A percentile compares a stretch with the other conserved stretches of the same genome.
Conservation (phyloP, 208 protist genomes). For the Acanthamoeba culbertsoni region DNA sequence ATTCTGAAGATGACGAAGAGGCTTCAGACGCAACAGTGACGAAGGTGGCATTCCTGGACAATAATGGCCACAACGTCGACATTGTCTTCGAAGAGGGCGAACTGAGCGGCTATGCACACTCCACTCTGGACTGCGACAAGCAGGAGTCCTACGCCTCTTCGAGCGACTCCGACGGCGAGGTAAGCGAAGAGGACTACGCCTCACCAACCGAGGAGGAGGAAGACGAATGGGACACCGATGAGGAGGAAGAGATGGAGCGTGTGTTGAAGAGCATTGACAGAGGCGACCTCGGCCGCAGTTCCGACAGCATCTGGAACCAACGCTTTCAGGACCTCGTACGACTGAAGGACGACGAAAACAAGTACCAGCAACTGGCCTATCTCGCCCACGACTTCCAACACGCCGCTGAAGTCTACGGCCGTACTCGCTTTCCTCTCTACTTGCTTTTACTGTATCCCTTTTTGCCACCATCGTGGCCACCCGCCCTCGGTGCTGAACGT, state of each 20-base stretch:
- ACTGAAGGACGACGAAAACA: not conserved
- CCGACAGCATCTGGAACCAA: not conserved
- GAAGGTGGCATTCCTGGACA: not conserved
- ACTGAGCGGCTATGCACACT: not conserved
- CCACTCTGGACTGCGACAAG: not conserved
- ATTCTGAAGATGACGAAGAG: not conserved
- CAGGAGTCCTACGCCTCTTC: not conserved
- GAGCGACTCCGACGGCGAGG: not conserved
- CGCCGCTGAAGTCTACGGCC: conserved; percentile 67
- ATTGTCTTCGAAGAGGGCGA: not conserved
- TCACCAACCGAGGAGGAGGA: not conserved
- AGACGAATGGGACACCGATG: not conserved
- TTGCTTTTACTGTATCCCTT: too few relatives aligned
- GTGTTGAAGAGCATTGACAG: not conserved
- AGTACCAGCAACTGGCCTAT: conserved; percentile 32
- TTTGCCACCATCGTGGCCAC: too few relatives aligned
- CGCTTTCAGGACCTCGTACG: not conserved
- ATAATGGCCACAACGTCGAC: not conserved
- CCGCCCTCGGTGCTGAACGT: too few relatives aligned
- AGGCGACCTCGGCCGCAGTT: not conserved
- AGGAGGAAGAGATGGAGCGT: not conserved
- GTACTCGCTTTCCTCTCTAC: not conserved
- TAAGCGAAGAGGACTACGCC: not conserved
- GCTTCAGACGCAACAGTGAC: not conserved
- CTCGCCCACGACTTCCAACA: conserved; percentile 67